Percentiles rank a stretch among this genome's conserved stretches.
Conservation (phyloP, 2,329 filamentous ascomycete species). For the Didymella keratinophila region DNA sequence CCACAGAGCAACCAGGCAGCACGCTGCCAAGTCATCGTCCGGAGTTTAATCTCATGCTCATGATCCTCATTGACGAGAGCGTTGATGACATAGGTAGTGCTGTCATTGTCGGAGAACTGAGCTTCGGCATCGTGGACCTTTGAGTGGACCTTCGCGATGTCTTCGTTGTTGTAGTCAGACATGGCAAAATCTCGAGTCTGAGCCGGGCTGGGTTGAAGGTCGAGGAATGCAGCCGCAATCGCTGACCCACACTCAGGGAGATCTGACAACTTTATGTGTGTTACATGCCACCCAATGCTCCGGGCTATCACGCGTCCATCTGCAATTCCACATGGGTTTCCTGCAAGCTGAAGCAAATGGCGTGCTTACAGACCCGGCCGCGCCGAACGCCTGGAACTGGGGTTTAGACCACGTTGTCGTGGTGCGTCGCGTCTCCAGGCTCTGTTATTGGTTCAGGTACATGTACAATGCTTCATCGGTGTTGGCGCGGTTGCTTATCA, state of each 20-base stretch:
- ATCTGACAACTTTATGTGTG: background rate
- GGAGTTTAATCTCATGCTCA: constrained; percentile 60
- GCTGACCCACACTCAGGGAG: background rate
- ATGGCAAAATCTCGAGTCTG: background rate
- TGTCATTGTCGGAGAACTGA: constrained; percentile 25
- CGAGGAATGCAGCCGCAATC: background rate
- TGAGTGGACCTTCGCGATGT: constrained; percentile 13
- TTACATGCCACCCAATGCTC: background rate
- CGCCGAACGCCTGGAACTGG: constrained; percentile 18
- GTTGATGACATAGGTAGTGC: constrained; percentile 23
- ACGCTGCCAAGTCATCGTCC: constrained; percentile 61
- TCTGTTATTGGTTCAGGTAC: constrained; percentile 7
- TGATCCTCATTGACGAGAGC: constrained; percentile 48
- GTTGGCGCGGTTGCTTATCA: constrained; percentile 21
- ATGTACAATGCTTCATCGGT: constrained; percentile 7
- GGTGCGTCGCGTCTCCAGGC: background rate
- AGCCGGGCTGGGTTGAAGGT: background rate
- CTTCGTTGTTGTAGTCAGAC: constrained; percentile 11
- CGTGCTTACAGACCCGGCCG: constrained; percentile 21
- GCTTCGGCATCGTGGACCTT: constrained; percentile 21
- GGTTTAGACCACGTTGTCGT: background rate
- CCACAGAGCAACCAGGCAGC: constrained; percentile 89
- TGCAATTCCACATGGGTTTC: background rate
- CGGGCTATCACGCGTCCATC: background rate
- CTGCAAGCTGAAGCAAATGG: constrained; percentile 14